Evolutionary conservation across 495 filamentous ascomycete genomes (phyloP), one percentile per base, ranked within the genome.

Genomic region (Aspergillus heteromorphus): DNA sequence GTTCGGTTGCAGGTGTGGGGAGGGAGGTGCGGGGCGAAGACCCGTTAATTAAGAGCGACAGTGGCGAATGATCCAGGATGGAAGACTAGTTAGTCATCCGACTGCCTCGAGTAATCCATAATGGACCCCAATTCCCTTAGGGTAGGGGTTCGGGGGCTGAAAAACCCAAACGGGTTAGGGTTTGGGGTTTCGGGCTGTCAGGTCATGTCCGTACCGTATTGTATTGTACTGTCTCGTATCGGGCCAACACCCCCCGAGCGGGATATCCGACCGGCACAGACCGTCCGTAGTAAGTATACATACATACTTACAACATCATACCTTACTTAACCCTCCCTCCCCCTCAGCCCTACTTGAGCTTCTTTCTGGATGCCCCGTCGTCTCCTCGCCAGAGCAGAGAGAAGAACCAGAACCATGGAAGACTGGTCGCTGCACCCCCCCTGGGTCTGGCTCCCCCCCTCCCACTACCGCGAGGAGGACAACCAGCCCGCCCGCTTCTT

Each of bases 371-470:
- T n/a, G n/a, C n/a, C n/a, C n/a, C n/a, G n/a, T n/a, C n/a, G n/a
- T 21, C 18, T 43, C 18, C 10, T 16, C 17, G 40, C 18, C n/a
- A n/a, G n/a, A n/a, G n/a, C 38, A 14, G 4, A 11, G 16, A 19
- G 18, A 45, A 45, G 19, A 11, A 19, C 41, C 19, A 25, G 19
- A n/a, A n/a, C n/a, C n/a, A n/a, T n/a, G 8, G 21, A 20, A 9
- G n/a, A 53, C 20, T 67, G 64, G 61, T 61, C 54, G 11, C 40
- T 54, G 43, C 49, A 52, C 1, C 51, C 56, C 9, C 59, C 56
- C 38, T 67, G 65, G 65, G 57, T 67, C 42, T 67, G 65, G 65
- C 18, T 45, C 1, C 43, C 54, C 1, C 58, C 59, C 1, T 54
- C 54, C 1, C 58, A 57, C 1, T 54, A 57, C 31, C 51, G 34